Evolutionary conservation across 2,329 filamentous ascomycete genomes (phyloP), one percentile per base, ranked within the genome.

Genomic region (Daldinia eschscholtzii): DNA sequence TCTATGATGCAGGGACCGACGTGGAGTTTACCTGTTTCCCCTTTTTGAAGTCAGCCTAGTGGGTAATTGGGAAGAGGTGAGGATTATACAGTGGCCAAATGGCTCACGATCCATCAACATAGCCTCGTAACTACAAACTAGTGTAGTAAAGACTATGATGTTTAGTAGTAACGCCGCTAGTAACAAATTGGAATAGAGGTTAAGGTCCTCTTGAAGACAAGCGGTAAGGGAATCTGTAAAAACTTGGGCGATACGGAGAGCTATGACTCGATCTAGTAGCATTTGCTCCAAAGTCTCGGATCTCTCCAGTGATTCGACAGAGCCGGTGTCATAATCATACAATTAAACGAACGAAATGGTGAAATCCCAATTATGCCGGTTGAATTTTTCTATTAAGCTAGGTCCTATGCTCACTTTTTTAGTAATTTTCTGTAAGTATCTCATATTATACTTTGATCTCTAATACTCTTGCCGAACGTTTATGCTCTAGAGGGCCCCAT

Each of bases 11-110:
- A 18, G 39, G 23, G 59, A 26, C 44, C 30, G 30, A 59, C 39
- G 35, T 13, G 10, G 18, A 35, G 4, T 44, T 10, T 23, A 26
- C 41, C 26, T 42, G 20, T 18, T 44, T 33, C 18, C 26, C 42
- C 42, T 2, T 37, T 59, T 20, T 39, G 37, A 41, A 62, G 33
- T 70, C 55, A 63, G 64, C 66, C 66, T 71, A 50, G 13, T 58
- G 57, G 37, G 35, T 44, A 59, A n/a, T 26, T 15, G 48, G 44
- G 35, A 28, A 26, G 23, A 60, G 37, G 35, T 26, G 37, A 23
- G 26, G 13, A 61, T 44, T 26, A n/a, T 59, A 20, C 57, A 42
- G 13, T 39, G 12, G 12, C n/a, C 13, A n/a, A 33, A 35, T 26
- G 6, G 39, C 61, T 61, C 37, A 23, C 41, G 12, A 63, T 61